These are phyloP conservation scores for Monosporascus sp. DNA, from an alignment of 2,329 filamentous ascomycete genomes.

Conservation along the genomic window DNA sequence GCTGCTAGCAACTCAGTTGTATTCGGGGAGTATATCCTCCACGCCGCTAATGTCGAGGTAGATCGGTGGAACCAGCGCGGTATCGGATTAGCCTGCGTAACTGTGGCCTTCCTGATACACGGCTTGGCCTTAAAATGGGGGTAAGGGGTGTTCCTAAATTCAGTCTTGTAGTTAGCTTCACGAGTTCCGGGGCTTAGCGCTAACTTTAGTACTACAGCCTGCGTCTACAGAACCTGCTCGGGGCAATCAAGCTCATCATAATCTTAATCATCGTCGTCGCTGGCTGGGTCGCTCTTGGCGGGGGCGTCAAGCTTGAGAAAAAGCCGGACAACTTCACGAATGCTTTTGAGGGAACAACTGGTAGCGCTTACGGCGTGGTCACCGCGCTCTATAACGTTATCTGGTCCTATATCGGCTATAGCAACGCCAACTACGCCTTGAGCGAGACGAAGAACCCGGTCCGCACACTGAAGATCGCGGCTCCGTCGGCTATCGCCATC, in stretches of 20 bases:
- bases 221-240: slow-evolving; percentile 52
- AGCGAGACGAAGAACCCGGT: slow-evolving; percentile 51
- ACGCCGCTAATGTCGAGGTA: slow-evolving; percentile 38
- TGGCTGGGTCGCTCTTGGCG: slow-evolving; percentile 52
- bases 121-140: slow-evolving; percentile 50
- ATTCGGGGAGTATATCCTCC: slow-evolving; percentile 53
- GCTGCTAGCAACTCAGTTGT: slow-evolving; percentile 54
- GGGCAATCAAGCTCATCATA: slow-evolving; percentile 55
- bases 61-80: slow-evolving; percentile 54
- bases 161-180: too few relatives aligned
- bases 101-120: slow-evolving; percentile 51
- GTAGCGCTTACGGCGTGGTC: slow-evolving; percentile 47
- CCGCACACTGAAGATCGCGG: slow-evolving; percentile 49
- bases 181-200: neutral
- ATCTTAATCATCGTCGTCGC: slow-evolving; percentile 57
- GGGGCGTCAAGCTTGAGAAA: slow-evolving; percentile 37
- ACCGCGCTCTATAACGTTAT: slow-evolving; percentile 54
- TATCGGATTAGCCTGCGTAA: slow-evolving; percentile 49
- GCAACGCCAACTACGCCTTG: slow-evolving; percentile 58
- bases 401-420: slow-evolving; percentile 60
- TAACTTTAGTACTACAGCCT: slow-evolving; percentile 24
- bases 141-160: neutral
- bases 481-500: slow-evolving; percentile 51
- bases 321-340: slow-evolving; percentile 54
- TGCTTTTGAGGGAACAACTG: slow-evolving; percentile 43